A percentile compares a stretch with the other conserved stretches of the same genome.
Evolutionary conservation across 2,329 filamentous ascomycete genomes (phyloP).

Genomic region (Tolypocladium capitatum): DNA sequence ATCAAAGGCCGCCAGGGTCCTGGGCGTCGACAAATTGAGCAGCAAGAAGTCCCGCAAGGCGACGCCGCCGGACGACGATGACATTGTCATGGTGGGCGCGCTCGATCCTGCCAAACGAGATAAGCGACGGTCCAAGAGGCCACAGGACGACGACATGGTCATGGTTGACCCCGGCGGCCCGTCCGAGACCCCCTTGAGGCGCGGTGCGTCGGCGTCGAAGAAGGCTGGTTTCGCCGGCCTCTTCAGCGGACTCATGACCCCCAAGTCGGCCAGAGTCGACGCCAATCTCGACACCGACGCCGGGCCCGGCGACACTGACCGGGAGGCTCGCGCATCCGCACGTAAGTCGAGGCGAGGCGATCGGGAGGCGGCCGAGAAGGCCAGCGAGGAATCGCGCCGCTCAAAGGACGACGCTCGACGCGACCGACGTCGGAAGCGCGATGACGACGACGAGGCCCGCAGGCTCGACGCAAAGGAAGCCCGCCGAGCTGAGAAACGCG

Average conservation of each 20-base stretch:
- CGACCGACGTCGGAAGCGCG: slow-evolving; percentile 40
- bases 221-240: slow-evolving; percentile 45
- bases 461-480: slow-evolving; percentile 45
- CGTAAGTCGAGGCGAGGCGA: slow-evolving; percentile 47
- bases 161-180: slow-evolving; percentile 22
- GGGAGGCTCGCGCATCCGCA: slow-evolving; percentile 48
- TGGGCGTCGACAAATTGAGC: slow-evolving; percentile 40
- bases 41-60: slow-evolving; percentile 30
- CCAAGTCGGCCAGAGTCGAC: slow-evolving; percentile 31
- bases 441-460: slow-evolving; percentile 40
- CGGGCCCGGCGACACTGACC: slow-evolving; percentile 38
- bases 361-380: slow-evolving; percentile 25
- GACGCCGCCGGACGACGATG: slow-evolving; percentile 29
- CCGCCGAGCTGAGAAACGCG: slow-evolving; percentile 40
- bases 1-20: slow-evolving; percentile 65
- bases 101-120: slow-evolving; percentile 21
- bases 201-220: slow-evolving; percentile 26
- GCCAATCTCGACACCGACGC: slow-evolving; percentile 35
- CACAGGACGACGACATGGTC: slow-evolving; percentile 25
- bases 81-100: slow-evolving; percentile 33
- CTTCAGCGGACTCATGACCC: slow-evolving; percentile 45
- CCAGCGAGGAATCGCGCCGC: slow-evolving; percentile 38
- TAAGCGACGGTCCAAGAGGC: slow-evolving; percentile 19
- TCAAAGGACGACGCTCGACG: slow-evolving; percentile 43
- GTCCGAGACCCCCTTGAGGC: slow-evolving; percentile 19